Evolutionary conservation across 345 rosid genomes (phyloP), one percentile per base, ranked within the genome.

Genomic region (Brassica cretica): DNA sequence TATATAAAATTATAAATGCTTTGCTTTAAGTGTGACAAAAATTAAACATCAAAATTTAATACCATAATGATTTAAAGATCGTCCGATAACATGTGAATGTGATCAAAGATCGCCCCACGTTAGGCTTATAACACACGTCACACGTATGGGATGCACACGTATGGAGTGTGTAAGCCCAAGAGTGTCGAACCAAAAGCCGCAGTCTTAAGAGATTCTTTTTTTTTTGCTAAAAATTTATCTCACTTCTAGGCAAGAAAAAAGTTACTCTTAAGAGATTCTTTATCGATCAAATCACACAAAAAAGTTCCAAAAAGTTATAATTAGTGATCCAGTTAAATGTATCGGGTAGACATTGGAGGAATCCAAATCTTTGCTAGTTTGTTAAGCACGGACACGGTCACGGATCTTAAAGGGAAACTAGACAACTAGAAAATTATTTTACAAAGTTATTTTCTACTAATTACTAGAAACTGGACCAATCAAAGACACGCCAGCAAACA

Each of bases 31-130:
- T 24, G 25, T 24, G 25, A 3, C 25, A 68, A 76, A 32, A 68
- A 73, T 62, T 61, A 68, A 29, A n/a, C 79, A 68, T 68, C 62
- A 76, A 61, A 51, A 60, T 44, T 59, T 15, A 68, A 60, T 59
- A 68, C 73, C 59, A 75, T 8, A 37, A 25, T 56, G 14, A 25
- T 37, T 21, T n/a, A 49, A 49, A 35, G 71, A 24, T 66, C 14
- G 30, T 62, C 8, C 58, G 2, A 19, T n/a, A 65, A 56, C 72
- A 75, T 66, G 72, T 58, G 72, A 58, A 56, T 35, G 59, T 24
- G 25, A 24, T 24, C 25, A 24, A 24, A 24, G 56, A 14, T 49
- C 18, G 11, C 58, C 58, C 56, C 39, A 27, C 44, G 39, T 35
- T 21, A n/a, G 66, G 71, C 27, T 21, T 3, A 55, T 33, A 18